Conservation (phyloP, 2,329 filamentous ascomycete genomes). For the Ceratocystis harringtonii region DNA sequence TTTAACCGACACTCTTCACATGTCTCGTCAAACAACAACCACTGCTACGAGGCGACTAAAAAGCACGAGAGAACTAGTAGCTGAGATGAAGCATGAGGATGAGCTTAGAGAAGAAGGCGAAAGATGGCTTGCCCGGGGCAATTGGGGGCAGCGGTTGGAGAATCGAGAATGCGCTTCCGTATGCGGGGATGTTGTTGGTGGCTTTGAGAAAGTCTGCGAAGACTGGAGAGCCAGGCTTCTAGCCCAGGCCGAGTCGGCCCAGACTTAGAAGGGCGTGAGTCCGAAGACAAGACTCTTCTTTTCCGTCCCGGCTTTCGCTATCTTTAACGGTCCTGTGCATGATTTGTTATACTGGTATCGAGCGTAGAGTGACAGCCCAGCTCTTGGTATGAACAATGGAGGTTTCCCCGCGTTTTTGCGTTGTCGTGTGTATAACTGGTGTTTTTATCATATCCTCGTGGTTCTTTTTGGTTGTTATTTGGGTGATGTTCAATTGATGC, state of each 20-base stretch:
- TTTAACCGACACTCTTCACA: conserved; percentile 81
- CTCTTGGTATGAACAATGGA: background rate
- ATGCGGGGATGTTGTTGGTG: conserved; percentile 75
- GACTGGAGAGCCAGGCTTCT: conserved; percentile 66
- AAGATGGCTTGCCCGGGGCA: conserved; percentile 63
- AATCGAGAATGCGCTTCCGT: conserved; percentile 69
- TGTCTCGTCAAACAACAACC: conserved; percentile 77
- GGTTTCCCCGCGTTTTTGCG: background rate
- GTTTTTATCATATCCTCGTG: background rate
- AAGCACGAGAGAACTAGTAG: conserved; percentile 69
- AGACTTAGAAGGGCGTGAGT: conserved; percentile 22
- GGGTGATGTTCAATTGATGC: background rate
- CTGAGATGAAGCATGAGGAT: conserved; percentile 70
- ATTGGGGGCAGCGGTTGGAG: conserved; percentile 65
- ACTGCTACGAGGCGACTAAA: conserved; percentile 66
- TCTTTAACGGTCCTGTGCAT: background rate
- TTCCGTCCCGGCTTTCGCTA: background rate
- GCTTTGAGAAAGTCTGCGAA: conserved; percentile 83
- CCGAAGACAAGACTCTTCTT: background rate
- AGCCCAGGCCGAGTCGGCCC: conserved; percentile 41
- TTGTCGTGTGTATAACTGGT: background rate
- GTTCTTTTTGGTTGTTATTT: background rate
- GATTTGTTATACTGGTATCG: background rate
- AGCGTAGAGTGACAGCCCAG: background rate
- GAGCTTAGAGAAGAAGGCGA: conserved; percentile 72